Base-by-base conservation (phyloP, 257 asterid genomes). In the Coffea eugenioides region DNA sequence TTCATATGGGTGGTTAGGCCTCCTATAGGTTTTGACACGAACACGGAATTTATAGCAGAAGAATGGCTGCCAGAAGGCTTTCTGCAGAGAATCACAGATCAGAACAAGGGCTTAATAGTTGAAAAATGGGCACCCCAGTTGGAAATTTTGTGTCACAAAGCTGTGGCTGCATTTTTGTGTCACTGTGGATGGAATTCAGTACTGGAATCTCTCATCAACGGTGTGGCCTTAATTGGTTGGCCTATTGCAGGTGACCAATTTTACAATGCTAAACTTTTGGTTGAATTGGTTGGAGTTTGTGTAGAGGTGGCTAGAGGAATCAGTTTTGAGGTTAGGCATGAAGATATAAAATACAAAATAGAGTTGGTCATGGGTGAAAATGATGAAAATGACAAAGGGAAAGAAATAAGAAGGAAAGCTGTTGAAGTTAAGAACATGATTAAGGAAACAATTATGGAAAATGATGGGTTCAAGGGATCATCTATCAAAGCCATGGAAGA, bases 101-200 rank as follows among this genome's bases (percentile, higher is more conserved):
- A 76, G 49, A 85, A 89, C 18, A 84, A 77, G 61, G 93, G 95
- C 3, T 65, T 86, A 27, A 81, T 88, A 12, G 84, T 92, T 25
- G 54, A 78, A 3, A 84, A 85, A 54, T 91, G 92, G 92, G 91
- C 91, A 45, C 94, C 97, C 31, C 94, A 90, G 77, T 41, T 83
- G 76, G 91, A 87, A 59, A 90, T 90, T 39, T 80, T 90, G 79
- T 75, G 65, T 0, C 97, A 90, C 68, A 77, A 76, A 75, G 89
- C 94, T 0, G 80, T 83, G 2, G 88, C 79, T 21, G 90, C 84
- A 10, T 90, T 89, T 51, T 68, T 90, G 4, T 88, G 88, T 43
- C 91, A 89, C n/a, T 92, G 92, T 57, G 92, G 95, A 5, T 90
- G 95, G 95, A 92, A 92, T 66, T 92, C 95, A 14, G 86, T 87